Conservation (phyloP, 805 yeast species). For the Torulaspora microellipsoides region DNA sequence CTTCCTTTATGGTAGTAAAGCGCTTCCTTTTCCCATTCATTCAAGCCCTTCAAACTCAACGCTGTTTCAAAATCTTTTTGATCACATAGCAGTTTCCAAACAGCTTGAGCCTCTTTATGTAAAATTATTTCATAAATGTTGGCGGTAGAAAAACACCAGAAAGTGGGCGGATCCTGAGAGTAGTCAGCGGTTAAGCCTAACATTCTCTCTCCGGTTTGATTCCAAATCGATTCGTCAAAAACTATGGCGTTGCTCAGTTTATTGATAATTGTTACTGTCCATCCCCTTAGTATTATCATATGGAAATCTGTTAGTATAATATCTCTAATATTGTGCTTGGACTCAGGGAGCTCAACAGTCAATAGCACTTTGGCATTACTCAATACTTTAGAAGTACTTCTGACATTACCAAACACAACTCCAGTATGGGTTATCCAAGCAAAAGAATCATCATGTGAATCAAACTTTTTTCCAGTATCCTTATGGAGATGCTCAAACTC, state of each 20-base stretch:
- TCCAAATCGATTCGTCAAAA: conserved; percentile 39
- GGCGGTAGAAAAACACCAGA: conserved; percentile 65
- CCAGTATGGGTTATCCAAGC: conserved; percentile 49
- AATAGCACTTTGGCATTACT: conserved; percentile 38
- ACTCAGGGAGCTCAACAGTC: conserved; percentile 38
- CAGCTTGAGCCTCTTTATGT: conserved; percentile 62
- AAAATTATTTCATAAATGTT: conserved; percentile 69
- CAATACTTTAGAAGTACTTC: conserved; percentile 26
- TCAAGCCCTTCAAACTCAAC: conserved; percentile 37
- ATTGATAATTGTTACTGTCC: conserved; percentile 43
- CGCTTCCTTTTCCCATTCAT: conserved; percentile 41
- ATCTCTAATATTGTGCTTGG: conserved; percentile 35
- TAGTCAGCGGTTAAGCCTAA: conserved; percentile 50
- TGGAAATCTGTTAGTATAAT: conserved; percentile 52
- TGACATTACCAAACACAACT: conserved; percentile 40
- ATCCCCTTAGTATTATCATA: conserved; percentile 43
- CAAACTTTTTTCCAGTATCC: conserved; percentile 33
- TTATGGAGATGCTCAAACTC: conserved; percentile 36
- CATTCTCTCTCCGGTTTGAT: conserved; percentile 35
- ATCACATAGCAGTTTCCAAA: conserved; percentile 65
- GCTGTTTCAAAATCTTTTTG: conserved; percentile 62
- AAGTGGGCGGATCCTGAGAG: conserved; percentile 43
- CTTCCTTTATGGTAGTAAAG: conserved; percentile 55
- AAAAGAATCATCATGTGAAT: conserved; percentile 29
- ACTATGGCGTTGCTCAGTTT: conserved; percentile 48